phyloP scores from a whole-genome alignment of 352 stramenopile genomes.

The Phytophthora palmivora region DNA sequence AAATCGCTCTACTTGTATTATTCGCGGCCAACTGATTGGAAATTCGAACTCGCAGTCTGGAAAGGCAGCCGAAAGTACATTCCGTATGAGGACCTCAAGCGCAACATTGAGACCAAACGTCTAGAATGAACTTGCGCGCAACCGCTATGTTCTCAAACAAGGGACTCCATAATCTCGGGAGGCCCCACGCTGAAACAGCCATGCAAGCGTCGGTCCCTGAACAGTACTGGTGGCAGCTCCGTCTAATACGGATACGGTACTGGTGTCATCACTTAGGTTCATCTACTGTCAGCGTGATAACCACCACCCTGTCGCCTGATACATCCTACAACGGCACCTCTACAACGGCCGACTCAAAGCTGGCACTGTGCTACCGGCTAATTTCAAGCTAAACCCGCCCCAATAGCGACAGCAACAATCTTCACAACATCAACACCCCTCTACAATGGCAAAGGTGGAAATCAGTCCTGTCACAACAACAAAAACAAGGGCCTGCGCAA shows the following conservation, averaged over 20 bases:
- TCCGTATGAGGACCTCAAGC: neutral
- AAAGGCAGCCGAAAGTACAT: too few relatives aligned
- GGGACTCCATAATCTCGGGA: too few relatives aligned
- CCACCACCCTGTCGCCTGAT: slow-evolving; percentile 21
- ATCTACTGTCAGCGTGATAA: slow-evolving; percentile 19
- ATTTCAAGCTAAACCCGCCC: slow-evolving; percentile 8
- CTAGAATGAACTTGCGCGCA: too few relatives aligned
- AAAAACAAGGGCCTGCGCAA: neutral
- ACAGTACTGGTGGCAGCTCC: neutral
- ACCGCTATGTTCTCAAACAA: too few relatives aligned
- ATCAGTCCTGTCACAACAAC: too few relatives aligned
- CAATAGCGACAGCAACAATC: too few relatives aligned
- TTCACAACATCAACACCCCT: slow-evolving; percentile 1
- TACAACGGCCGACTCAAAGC: slow-evolving; percentile 17
- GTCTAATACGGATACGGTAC: neutral
- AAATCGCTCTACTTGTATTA: too few relatives aligned
- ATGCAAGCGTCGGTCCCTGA: neutral
- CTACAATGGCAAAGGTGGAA: neutral
- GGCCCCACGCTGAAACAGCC: too few relatives aligned
- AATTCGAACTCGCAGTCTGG: too few relatives aligned
- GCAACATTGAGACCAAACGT: too few relatives aligned
- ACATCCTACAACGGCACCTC: slow-evolving; percentile 19
- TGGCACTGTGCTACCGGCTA: slow-evolving; percentile 2
- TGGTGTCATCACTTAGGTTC: slow-evolving; percentile 1
- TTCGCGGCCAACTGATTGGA: too few relatives aligned